Evolutionary conservation across 805 yeast species (phyloP), one percentile per base, ranked within the genome.

Genomic region (Wickerhamia fluorescens): DNA sequence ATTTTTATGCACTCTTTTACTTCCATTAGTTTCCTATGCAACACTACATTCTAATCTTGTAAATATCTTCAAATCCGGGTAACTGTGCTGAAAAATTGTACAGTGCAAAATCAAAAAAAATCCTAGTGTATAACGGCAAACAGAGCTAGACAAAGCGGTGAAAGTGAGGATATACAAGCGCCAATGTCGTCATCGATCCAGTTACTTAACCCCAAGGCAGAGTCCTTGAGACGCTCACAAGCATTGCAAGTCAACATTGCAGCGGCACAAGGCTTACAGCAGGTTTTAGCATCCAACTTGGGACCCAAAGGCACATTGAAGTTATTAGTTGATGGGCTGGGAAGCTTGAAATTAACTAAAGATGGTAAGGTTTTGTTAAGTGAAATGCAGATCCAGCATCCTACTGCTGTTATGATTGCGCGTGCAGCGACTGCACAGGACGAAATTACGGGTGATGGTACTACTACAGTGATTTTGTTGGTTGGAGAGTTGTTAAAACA

Each of bases 401-500:
- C 71, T 7, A 65, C 70, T 5, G 70, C 70, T 2, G 68, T 65
- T 24, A 62, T 62, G 68, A 62, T 63, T 40, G 95, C 98, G 3
- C 73, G 97, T 41, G 98, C 97, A 9, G 98, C 98, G 28, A 77
- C 95, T 25, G 96, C 98, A 1, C 98, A 92, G 60, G 98, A 92
- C 56, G 98, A 92, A 58, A 86, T 92, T 51, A 84, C 97, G n/a
- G 98, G 98, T 28, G 98, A 92, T 58, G 98, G 98, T 40, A 92
- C 98, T 31, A 89, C 97, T 5, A 82, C 96, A 2, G 98, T 92
- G 31, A 89, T 88, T 25, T 68, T 94, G 38, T 70, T 88, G 31
- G 98, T 92, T 24, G 98, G 98, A 32, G 96, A 89, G 56, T 66
- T 92, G 37, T 70, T 92, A 53, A 85, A 84, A 53, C 97, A 92